Evolutionary conservation across 1,284 basidiomycete genomes (phyloP).

Genomic region (Melampsora abietis-canadensis): DNA sequence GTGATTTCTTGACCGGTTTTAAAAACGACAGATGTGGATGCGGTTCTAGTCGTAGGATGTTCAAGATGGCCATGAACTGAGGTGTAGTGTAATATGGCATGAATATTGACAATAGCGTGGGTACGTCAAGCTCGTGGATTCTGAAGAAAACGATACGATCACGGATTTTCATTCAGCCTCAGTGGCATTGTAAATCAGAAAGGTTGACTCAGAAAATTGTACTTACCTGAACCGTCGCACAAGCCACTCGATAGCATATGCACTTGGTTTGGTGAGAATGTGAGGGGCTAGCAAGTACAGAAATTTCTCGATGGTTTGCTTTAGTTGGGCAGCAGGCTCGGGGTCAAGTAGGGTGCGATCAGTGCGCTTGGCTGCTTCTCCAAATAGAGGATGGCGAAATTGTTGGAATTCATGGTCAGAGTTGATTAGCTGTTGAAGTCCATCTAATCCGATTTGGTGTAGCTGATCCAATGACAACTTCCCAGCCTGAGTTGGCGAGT

Average conservation of each 20-base stretch:
- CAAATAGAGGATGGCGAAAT: slow-evolving; percentile 72
- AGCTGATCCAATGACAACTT: slow-evolving; percentile 82
- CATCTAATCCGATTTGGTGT: slow-evolving; percentile 75
- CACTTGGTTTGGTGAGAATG: slow-evolving; percentile 74
- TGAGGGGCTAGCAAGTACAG: slow-evolving; percentile 72
- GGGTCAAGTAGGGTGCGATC: slow-evolving; percentile 77
- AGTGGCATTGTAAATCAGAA: not conserved
- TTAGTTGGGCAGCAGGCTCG: slow-evolving; percentile 65
- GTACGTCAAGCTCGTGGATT: slow-evolving; percentile 87
- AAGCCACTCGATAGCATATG: slow-evolving; percentile 92
- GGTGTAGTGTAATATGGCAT: slow-evolving; percentile 92
- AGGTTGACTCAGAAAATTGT: not conserved
- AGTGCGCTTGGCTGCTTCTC: slow-evolving; percentile 68
- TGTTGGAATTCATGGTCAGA: slow-evolving; percentile 60
- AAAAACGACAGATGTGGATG: slow-evolving; percentile 53
- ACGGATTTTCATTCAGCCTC: not conserved
- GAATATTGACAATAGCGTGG: slow-evolving; percentile 74
- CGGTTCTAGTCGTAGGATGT: slow-evolving; percentile 67
- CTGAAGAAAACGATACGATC: slow-evolving; percentile 56
- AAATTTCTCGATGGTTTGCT: slow-evolving; percentile 64
- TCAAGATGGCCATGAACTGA: slow-evolving; percentile 89
- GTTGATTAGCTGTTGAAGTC: slow-evolving; percentile 66
- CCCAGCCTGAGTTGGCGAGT: slow-evolving; percentile 73
- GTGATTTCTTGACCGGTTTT: slow-evolving; percentile 69
- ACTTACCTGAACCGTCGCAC: slow-evolving; percentile 82